Evolutionary conservation across 164 flowering plant genomes (phyloP).

Genomic region (Aristolochia fimbriata): DNA sequence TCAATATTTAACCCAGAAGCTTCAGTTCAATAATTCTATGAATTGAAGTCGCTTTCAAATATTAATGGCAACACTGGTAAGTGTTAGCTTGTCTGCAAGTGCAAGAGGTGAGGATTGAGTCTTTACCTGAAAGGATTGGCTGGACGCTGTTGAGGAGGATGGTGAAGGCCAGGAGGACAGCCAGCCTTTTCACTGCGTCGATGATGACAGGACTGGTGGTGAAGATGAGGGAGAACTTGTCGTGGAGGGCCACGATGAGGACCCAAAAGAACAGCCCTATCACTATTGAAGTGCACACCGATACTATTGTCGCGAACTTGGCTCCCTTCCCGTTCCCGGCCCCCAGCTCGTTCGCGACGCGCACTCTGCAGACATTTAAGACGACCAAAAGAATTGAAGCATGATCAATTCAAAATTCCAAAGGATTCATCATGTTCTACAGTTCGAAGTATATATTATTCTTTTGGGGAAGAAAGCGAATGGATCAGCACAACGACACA

Average conservation of each 20-base stretch:
- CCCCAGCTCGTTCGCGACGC: constrained; percentile 65
- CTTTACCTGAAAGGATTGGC: constrained; percentile 61
- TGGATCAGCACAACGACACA: no score
- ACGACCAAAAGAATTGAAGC: neutral
- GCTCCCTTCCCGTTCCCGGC: constrained; percentile 58
- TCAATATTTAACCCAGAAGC: no score
- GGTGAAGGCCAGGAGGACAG: constrained; percentile 40
- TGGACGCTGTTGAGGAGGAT: constrained; percentile 55
- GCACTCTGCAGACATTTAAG: constrained; percentile 33
- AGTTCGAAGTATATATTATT: no score
- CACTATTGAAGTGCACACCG: constrained; percentile 27
- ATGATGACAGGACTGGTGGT: constrained; percentile 29
- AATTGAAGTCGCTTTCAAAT: no score
- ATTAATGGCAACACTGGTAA: no score
- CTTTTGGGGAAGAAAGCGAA: no score
- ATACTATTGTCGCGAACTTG: constrained; percentile 39
- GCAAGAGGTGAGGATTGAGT: neutral
- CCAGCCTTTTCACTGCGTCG: constrained; percentile 21
- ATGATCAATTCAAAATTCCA: no score
- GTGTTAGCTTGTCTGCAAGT: no score
- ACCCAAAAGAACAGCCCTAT: constrained; percentile 35
- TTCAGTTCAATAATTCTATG: no score
- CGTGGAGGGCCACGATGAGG: constrained; percentile 22
- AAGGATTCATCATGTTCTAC: no score
- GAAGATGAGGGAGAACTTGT: constrained; percentile 35